A percentile compares a stretch with the other conserved stretches of the same genome.
Evolutionary conservation across 306 rosid genomes (phyloP).

Genomic region (Casuarina cunninghamiana): DNA sequence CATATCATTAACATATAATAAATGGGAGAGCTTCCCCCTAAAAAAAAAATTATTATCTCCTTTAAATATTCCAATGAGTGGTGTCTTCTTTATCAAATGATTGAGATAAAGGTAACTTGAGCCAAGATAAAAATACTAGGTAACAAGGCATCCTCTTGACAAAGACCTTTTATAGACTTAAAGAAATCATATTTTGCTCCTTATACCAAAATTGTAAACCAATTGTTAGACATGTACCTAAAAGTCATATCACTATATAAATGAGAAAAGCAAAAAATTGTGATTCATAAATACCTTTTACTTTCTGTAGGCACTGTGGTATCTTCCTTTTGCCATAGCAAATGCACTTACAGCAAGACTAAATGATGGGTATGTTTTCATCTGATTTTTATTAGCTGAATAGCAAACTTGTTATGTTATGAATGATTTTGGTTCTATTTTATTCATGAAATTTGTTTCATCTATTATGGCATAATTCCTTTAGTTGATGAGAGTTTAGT

Average conservation of each 20-base stretch:
- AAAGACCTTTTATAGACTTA: too few species aligned
- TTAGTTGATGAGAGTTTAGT: conserved; percentile 74
- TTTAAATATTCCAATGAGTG: too few species aligned
- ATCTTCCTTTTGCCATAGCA: conserved; percentile 87
- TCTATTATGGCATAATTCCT: conserved; percentile 61
- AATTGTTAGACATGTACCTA: too few species aligned
- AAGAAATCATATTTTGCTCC: too few species aligned
- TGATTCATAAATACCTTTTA: neutral
- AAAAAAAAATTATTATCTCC: too few species aligned
- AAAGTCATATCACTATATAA: neutral
- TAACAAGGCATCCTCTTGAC: too few species aligned
- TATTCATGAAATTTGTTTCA: conserved; percentile 28
- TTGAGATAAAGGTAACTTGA: too few species aligned
- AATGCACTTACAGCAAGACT: conserved; percentile 79
- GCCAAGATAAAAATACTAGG: too few species aligned
- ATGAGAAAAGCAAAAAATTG: neutral
- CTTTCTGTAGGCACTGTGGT: conserved; percentile 66
- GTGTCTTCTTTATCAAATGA: too few species aligned
- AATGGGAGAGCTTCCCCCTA: too few species aligned
- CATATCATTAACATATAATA: too few species aligned
- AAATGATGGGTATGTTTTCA: conserved; percentile 73
- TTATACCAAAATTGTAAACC: too few species aligned
- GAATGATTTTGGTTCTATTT: conserved; percentile 14
- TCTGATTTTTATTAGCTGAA: conserved; percentile 14
- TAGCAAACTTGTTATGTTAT: conserved; percentile 9